Percentiles rank a stretch among this genome's conserved stretches.
Evolutionary conservation across 75 land plant genomes (phyloP).

Genomic region (Pinus taeda): DNA sequence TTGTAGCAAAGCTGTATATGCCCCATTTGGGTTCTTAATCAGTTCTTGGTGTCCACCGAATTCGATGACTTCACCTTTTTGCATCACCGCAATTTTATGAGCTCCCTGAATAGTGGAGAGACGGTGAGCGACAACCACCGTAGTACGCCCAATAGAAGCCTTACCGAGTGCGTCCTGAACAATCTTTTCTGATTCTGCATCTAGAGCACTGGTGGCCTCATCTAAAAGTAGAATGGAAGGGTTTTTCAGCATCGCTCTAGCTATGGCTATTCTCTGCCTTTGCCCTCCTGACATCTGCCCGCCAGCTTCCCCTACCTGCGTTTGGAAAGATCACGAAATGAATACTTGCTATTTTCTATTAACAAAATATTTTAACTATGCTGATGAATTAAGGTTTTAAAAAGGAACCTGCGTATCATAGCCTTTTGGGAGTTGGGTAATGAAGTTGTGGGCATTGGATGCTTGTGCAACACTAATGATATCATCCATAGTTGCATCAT

Average conservation of each 20-base stretch:
- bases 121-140: too few species aligned
- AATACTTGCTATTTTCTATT: background rate
- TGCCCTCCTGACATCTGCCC: slow-evolving; percentile 69
- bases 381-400: too few species aligned
- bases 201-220: slow-evolving; percentile 63
- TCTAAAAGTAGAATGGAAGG: slow-evolving; percentile 63
- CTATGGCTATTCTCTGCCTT: slow-evolving; percentile 63
- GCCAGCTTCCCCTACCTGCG: slow-evolving; percentile 66
- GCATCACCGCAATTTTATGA: too few species aligned
- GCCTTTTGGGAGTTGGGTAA: slow-evolving; percentile 49
- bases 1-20: too few species aligned
- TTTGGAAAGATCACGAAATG: background rate
- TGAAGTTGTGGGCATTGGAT: slow-evolving; percentile 62
- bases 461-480: slow-evolving; percentile 49
- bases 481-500: slow-evolving; percentile 53
- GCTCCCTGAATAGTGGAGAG: too few species aligned
- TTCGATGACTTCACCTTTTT: too few species aligned
- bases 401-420: slow-evolving; percentile 60
- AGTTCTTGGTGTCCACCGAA: too few species aligned
- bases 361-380: background rate
- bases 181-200: too few species aligned
- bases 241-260: slow-evolving; percentile 60
- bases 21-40: too few species aligned
- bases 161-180: too few species aligned
- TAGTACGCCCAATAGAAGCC: too few species aligned